Percentiles rank a stretch among this genome's conserved stretches.
Conservation (phyloP, 2,329 filamentous ascomycete species). For the Cercospora janseana region DNA sequence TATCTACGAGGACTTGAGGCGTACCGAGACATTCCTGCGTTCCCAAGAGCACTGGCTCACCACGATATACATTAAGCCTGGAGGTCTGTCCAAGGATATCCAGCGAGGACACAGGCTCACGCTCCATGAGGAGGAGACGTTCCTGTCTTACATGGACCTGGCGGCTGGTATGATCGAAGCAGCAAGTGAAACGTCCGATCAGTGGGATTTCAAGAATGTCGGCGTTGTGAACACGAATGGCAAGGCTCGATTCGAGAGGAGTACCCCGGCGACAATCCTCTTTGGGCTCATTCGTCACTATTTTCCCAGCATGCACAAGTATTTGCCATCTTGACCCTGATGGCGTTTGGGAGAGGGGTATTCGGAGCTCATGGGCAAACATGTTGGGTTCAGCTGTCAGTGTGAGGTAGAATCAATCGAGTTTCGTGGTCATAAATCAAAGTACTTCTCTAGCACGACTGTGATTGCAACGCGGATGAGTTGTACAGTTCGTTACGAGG, state of each 20-base stretch:
- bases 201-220: constrained; percentile 25
- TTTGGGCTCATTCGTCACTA: constrained; percentile 12
- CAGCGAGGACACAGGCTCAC: constrained; percentile 45
- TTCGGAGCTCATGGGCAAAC: no score
- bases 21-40: constrained; percentile 42
- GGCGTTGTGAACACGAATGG: constrained; percentile 36
- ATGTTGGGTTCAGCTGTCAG: no score
- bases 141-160: constrained; percentile 47
- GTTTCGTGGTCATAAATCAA: no score
- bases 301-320: constrained; percentile 11
- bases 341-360: no score
- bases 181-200: constrained; percentile 25
- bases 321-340: no score
- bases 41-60: constrained; percentile 41
- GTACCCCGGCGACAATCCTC: constrained; percentile 24
- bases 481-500: no score
- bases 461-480: no score
- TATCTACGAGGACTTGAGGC: constrained; percentile 42
- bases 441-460: no score
- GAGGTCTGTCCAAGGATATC: constrained; percentile 40
- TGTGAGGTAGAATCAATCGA: no score
- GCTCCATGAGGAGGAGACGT: constrained; percentile 40
- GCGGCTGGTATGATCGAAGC: constrained; percentile 52
- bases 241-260: constrained; percentile 38
- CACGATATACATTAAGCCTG: constrained; percentile 47